Base-by-base conservation (phyloP, 495 filamentous ascomycete genomes). In the Jackrogersella minutella region DNA sequence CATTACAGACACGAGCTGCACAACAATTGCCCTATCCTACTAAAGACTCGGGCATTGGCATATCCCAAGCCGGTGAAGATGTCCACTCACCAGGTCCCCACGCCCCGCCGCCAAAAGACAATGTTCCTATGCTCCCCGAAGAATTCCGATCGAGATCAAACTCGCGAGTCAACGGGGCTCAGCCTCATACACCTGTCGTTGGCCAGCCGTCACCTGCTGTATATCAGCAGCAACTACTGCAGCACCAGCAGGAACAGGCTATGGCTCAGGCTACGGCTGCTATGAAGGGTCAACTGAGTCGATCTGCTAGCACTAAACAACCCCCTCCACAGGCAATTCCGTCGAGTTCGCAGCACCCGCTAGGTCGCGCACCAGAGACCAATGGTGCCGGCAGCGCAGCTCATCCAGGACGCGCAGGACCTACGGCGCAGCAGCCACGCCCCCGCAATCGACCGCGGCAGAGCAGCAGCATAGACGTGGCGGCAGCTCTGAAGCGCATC, bases 401-500 rank as follows among this genome's bases (percentile, higher is more conserved):
- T 51, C 80, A 80, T 61, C 75, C 75, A 52, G 73, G 72, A 36
- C 73, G 58, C 8, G 71, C 70, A 58, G 59, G 78, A 79, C 56
- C 80, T 78, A 59, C 82, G 71, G 55, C 78, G 68, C 64, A 85
- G 77, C 63, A 85, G 77, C 43, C 92, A 26, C 83, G 93, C 31
- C 89, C 92, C 4, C 87, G 92, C 24, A 90, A 95, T 68, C 85
- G 91, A 17, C 81, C 86, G 41, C 87, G 91, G 26, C 90, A 93
- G 74, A 92, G 79, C 66, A 81, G 76, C 67, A 84, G 84, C 28
- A 85, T 93, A 66, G 95, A 99, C 74, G 91, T 99, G 40, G 87
- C 96, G 21, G 85, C 86, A 5, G 85, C 90, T 10, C 80, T 99
- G 51, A 89, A 93, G 72, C 86, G 88, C 19, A 98, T 99, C 62